Conservation (phyloP, 495 filamentous ascomycete species). For the Tuber calosporum region DNA sequence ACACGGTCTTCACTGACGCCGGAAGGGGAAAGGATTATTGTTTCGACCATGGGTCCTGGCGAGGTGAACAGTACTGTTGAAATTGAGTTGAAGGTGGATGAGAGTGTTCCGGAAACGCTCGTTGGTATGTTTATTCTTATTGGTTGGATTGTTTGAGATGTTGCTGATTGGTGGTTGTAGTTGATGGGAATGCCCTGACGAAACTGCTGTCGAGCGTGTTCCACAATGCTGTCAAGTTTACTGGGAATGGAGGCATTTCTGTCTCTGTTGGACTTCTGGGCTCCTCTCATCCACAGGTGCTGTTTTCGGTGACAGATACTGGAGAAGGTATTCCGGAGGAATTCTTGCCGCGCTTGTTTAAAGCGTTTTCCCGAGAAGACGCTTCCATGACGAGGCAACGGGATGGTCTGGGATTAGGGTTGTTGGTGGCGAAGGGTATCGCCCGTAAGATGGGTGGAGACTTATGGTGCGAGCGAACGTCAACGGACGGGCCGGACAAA, state of each 20-base stretch:
- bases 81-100: slow-evolving; percentile 62
- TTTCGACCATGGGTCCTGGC: slow-evolving; percentile 54
- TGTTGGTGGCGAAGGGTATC: slow-evolving; percentile 70
- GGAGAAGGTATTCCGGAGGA: slow-evolving; percentile 65
- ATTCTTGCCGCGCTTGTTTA: slow-evolving; percentile 66
- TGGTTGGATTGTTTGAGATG: not conserved
- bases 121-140: slow-evolving; percentile 47
- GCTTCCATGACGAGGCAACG: slow-evolving; percentile 62
- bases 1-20: slow-evolving; percentile 55
- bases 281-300: slow-evolving; percentile 50
- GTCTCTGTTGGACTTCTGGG: slow-evolving; percentile 50
- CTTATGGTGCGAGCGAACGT: slow-evolving; percentile 60
- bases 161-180: slow-evolving; percentile 31
- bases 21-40: slow-evolving; percentile 61
- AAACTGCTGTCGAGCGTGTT: slow-evolving; percentile 69
- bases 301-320: slow-evolving; percentile 60
- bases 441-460: slow-evolving; percentile 70
- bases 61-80: slow-evolving; percentile 54
- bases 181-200: slow-evolving; percentile 65
- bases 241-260: slow-evolving; percentile 60
- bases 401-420: slow-evolving; percentile 67
- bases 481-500: slow-evolving; percentile 58
- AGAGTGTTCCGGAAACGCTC: slow-evolving; percentile 58
- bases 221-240: slow-evolving; percentile 75
- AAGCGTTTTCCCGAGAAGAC: slow-evolving; percentile 66